Percentiles rank a stretch among this genome's conserved stretches.
Evolutionary conservation across 2,329 filamentous ascomycete genomes (phyloP).

Genomic region (Aureobasidium sp.): DNA sequence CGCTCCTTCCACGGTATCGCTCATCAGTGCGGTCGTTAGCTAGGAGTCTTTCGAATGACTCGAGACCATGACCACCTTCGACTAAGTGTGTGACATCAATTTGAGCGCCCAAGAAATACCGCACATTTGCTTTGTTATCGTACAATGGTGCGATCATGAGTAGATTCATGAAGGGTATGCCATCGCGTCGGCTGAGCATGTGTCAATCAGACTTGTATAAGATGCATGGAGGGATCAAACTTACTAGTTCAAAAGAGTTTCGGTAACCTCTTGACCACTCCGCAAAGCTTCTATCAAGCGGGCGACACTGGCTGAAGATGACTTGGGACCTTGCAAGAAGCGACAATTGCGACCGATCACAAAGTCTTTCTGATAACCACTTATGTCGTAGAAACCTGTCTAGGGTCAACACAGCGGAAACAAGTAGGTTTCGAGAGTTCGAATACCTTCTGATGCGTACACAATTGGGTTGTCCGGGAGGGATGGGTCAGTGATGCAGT

Average conservation of each 20-base stretch:
- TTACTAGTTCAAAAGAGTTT: constrained; percentile 39
- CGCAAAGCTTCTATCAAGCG: constrained; percentile 33
- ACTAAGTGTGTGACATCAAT: constrained; percentile 35
- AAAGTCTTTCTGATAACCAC: constrained; percentile 38
- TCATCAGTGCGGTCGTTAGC: constrained; percentile 26
- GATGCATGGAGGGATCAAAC: not conserved
- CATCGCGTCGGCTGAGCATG: constrained; percentile 28
- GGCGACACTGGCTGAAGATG: constrained; percentile 28
- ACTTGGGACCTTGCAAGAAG: constrained; percentile 39
- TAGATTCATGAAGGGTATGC: constrained; percentile 37
- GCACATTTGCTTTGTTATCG: constrained; percentile 35
- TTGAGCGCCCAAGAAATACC: constrained; percentile 36
- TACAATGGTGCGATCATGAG: constrained; percentile 36
- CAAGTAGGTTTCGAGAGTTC: not conserved
- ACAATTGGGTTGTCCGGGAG: constrained; percentile 40
- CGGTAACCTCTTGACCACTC: constrained; percentile 36
- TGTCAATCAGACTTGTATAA: not conserved
- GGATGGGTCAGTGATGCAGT: constrained; percentile 39
- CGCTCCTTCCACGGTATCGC: constrained; percentile 21
- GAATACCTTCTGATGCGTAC: constrained; percentile 36
- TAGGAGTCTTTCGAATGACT: constrained; percentile 31
- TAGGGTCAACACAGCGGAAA: not conserved
- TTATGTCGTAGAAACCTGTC: constrained; percentile 38
- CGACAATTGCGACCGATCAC: constrained; percentile 40
- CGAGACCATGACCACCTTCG: constrained; percentile 31